A percentile compares a stretch with the other conserved stretches of the same genome.
Evolutionary conservation across 306 rosid species (phyloP).

Genomic region (Pterocarpus santalinus): DNA sequence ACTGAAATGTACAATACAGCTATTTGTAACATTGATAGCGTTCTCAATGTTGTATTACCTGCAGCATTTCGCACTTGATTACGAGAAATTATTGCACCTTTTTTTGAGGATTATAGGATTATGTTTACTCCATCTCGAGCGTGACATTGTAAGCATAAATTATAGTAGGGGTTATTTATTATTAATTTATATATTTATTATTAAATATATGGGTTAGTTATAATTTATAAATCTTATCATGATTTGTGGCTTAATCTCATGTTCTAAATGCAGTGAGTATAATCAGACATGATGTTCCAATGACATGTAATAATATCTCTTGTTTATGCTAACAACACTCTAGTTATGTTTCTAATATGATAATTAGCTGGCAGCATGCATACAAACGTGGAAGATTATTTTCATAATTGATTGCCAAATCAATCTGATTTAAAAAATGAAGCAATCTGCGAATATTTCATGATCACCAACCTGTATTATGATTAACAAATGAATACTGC

Average conservation of each 20-base stretch:
- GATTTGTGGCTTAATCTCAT: no score
- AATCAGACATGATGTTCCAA: no score
- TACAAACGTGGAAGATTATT: neutral
- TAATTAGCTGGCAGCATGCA: neutral
- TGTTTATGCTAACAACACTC: neutral
- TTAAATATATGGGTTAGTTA: no score
- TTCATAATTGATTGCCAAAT: neutral
- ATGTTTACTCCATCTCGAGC: neutral
- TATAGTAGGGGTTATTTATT: no score
- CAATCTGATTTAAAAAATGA: neutral
- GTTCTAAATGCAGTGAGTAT: no score
- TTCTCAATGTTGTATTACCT: neutral
- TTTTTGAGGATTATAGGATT: no score
- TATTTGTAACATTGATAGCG: neutral
- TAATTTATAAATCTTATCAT: no score
- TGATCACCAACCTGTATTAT: neutral
- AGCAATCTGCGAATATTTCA: neutral
- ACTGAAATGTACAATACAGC: constrained; percentile 12
- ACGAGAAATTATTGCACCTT: neutral
- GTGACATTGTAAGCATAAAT: neutral
- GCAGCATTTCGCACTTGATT: neutral
- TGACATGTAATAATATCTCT: neutral
- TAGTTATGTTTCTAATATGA: neutral
- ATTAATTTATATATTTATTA: no score
- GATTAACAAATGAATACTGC: neutral